phyloP scores from a whole-genome alignment of 345 rosid genomes.

The Populus deltoides region DNA sequence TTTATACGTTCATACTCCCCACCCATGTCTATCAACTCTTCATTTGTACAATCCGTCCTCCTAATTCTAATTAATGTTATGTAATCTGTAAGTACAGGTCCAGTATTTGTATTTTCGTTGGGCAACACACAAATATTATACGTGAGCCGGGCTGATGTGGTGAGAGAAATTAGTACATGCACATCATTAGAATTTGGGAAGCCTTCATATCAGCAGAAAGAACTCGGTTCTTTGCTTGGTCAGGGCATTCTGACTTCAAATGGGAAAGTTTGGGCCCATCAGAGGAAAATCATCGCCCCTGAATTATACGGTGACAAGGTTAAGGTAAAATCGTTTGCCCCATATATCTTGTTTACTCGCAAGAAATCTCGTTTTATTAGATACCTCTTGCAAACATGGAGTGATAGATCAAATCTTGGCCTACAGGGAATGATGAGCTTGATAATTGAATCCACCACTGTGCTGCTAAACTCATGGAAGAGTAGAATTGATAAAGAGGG shows the following conservation, averaged over 20 bases:
- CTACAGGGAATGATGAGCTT: constrained; percentile 35
- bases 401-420: no score
- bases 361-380: no score
- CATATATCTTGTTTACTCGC: not conserved
- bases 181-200: constrained; percentile 47
- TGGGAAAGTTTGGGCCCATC: constrained; percentile 45
- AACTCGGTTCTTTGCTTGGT: constrained; percentile 47
- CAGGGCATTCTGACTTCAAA: constrained; percentile 53
- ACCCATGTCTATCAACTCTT: not conserved
- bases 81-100: constrained; percentile 24
- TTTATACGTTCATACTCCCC: no score
- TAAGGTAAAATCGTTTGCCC: constrained; percentile 23
- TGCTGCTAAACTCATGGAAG: constrained; percentile 37
- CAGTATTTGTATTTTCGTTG: constrained; percentile 34
- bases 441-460: constrained; percentile 31
- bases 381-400: no score
- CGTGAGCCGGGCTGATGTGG: constrained; percentile 35
- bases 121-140: constrained; percentile 37
- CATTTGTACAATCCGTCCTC: no score
- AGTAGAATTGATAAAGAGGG: constrained; percentile 20
- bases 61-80: not conserved
- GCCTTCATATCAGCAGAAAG: constrained; percentile 43
- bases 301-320: constrained; percentile 46
- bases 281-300: constrained; percentile 50
- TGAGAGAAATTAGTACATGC: constrained; percentile 40